Percentiles rank a stretch among this genome's conserved stretches.
Conservation (phyloP, 2,329 filamentous ascomycete genomes). For the Chaetomiaceae sp. region DNA sequence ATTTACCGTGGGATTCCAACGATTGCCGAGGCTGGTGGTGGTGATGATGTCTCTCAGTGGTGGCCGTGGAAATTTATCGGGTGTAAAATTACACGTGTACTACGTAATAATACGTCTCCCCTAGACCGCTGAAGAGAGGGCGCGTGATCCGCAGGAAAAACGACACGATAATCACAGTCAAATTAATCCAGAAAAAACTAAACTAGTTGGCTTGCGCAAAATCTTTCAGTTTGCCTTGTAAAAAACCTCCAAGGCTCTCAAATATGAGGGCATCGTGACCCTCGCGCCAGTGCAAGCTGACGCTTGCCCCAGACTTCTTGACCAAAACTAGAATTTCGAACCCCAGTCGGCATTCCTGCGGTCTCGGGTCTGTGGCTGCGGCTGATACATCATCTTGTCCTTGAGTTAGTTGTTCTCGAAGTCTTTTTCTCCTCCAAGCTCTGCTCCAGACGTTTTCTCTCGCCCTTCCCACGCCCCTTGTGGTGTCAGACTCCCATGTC, state of each 20-base stretch:
- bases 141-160: no score
- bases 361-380: conserved; percentile 9
- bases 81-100: not conserved
- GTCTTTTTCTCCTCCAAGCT: conserved; percentile 61
- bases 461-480: conserved; percentile 59
- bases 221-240: conserved; percentile 52
- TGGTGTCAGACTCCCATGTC: conserved; percentile 53
- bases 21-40: not conserved
- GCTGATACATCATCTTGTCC: conserved; percentile 6
- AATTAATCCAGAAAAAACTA: not conserved
- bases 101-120: not conserved
- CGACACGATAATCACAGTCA: not conserved
- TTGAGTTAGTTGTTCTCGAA: conserved; percentile 31
- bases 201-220: not conserved
- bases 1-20: not conserved
- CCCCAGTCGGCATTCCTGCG: conserved; percentile 47
- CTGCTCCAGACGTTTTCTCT: conserved; percentile 75
- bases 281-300: conserved; percentile 66
- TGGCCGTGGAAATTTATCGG: not conserved
- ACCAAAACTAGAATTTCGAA: conserved; percentile 52
- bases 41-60: not conserved
- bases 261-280: conserved; percentile 71
- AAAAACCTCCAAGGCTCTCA: conserved; percentile 81
- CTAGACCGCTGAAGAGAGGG: not conserved
- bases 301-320: conserved; percentile 38